These are phyloP conservation scores for Clitopilus hobsonii DNA, from an alignment of 768 basidiomycete species.

Conservation along the genomic window DNA sequence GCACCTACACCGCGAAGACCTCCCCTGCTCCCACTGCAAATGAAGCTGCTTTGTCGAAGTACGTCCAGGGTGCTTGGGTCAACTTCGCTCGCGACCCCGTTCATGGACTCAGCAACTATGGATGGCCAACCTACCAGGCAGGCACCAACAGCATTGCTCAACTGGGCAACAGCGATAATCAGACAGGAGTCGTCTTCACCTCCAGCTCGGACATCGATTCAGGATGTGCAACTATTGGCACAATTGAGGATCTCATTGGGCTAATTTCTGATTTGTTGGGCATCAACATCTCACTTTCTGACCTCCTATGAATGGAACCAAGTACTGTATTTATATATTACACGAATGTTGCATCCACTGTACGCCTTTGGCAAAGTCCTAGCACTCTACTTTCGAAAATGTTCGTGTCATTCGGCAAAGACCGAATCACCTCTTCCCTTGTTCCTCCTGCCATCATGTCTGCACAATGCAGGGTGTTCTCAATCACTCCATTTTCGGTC, in stretches of 20 bases:
- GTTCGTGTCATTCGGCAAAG: no score
- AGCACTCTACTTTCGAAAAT: no score
- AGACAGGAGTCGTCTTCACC: not conserved
- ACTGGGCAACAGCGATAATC: not conserved
- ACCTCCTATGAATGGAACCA: not conserved
- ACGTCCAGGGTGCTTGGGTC: slow-evolving; percentile 31
- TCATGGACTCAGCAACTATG: slow-evolving; percentile 15
- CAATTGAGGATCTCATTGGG: not conserved
- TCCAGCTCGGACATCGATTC: not conserved
- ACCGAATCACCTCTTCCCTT: no score
- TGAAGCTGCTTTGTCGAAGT: slow-evolving; percentile 26
- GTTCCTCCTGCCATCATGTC: no score
- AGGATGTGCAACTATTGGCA: not conserved
- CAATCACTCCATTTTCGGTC: no score
- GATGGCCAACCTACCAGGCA: slow-evolving; percentile 12
- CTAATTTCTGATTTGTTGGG: not conserved
- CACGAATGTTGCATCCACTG: no score
- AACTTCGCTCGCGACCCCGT: slow-evolving; percentile 30
- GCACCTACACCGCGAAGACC: slow-evolving; percentile 22
- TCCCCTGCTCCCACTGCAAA: slow-evolving; percentile 15
- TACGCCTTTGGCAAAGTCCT: no score
- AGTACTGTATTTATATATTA: no score
- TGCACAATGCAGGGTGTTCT: no score
- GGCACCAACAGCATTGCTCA: not conserved
- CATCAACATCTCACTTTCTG: not conserved